Conservation (phyloP, 768 basidiomycete species). For the Pleurotus tuber-regium region DNA sequence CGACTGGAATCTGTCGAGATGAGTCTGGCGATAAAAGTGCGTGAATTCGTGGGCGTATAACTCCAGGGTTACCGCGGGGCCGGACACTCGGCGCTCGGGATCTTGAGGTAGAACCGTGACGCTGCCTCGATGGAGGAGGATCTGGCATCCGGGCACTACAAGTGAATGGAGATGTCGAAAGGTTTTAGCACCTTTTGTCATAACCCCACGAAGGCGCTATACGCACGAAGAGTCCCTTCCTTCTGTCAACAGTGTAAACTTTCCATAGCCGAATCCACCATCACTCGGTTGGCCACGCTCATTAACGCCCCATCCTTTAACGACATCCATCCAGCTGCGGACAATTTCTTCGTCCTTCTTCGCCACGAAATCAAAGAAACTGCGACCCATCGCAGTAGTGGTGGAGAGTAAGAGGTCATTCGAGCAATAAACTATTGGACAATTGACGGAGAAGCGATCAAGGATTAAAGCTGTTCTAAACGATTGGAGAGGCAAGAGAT, state of each 20-base stretch:
- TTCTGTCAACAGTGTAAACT: conserved; percentile 52
- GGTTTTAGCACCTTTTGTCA: background rate
- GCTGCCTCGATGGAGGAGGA: conserved; percentile 21
- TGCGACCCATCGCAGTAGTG: conserved; percentile 56
- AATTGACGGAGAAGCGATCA: conserved; percentile 68
- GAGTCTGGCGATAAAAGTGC: conserved; percentile 4
- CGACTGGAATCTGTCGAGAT: conserved; percentile 52
- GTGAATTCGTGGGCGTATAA: conserved; percentile 10
- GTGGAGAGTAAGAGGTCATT: conserved; percentile 68
- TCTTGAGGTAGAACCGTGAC: conserved; percentile 19
- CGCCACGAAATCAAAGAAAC: conserved; percentile 76
- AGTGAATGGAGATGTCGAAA: background rate
- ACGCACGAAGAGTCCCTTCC: conserved; percentile 66
- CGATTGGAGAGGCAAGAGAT: conserved; percentile 66
- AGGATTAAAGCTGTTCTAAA: conserved; percentile 79
- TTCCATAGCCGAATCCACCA: conserved; percentile 82
- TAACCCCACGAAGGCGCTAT: background rate
- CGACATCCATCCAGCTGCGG: conserved; percentile 69
- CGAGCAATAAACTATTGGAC: conserved; percentile 68
- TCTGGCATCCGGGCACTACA: conserved; percentile 31
- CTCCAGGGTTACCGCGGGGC: conserved; percentile 1
- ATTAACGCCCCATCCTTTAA: conserved; percentile 84
- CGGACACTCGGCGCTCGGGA: conserved; percentile 8
- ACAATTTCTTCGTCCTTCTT: conserved; percentile 64
- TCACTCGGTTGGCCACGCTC: conserved; percentile 82